Evolutionary conservation across 2,329 filamentous ascomycete genomes (phyloP).

Genomic region (Gaeumannomyces tritici): DNA sequence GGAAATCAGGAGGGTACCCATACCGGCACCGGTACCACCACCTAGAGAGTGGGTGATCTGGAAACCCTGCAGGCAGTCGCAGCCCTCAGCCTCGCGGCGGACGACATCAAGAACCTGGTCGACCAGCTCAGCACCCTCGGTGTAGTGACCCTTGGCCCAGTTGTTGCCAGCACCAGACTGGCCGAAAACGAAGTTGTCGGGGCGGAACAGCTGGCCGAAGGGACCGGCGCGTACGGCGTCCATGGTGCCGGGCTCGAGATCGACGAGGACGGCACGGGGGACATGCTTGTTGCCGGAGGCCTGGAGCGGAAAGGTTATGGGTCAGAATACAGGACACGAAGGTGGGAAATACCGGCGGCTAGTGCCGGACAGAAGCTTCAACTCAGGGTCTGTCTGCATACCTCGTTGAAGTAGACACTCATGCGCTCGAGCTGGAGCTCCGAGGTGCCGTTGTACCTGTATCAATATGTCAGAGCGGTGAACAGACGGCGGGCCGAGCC

Average conservation of each 20-base stretch:
- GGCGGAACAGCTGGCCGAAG: constrained; percentile 98
- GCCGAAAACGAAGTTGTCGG: constrained; percentile 99
- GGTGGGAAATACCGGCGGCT: not conserved
- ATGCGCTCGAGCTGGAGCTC: constrained; percentile 99
- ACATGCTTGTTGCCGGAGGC: constrained; percentile 98
- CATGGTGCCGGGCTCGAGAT: constrained; percentile 99
- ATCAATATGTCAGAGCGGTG: constrained; percentile 16
- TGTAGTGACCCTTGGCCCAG: constrained; percentile 99
- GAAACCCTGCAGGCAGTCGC: constrained; percentile 99
- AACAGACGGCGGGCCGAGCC: not conserved
- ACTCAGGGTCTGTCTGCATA: constrained; percentile 18
- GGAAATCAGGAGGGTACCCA: constrained; percentile 98
- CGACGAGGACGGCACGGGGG: constrained; percentile 96
- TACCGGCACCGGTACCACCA: constrained; percentile 99
- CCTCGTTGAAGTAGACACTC: constrained; percentile 55
- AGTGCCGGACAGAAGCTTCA: not conserved
- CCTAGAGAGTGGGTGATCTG: constrained; percentile 99
- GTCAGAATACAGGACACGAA: not conserved
- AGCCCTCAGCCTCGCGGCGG: constrained; percentile 96
- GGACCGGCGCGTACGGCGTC: constrained; percentile 96
- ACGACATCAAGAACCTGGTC: constrained; percentile 98
- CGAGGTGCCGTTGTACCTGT: constrained; percentile 91
- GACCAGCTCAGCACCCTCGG: constrained; percentile 97
- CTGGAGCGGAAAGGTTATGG: constrained; percentile 32
- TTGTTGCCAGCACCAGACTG: constrained; percentile 99